Evolutionary conservation across 139 green algal genomes (phyloP).

Genomic region (Micractinium sp.): DNA sequence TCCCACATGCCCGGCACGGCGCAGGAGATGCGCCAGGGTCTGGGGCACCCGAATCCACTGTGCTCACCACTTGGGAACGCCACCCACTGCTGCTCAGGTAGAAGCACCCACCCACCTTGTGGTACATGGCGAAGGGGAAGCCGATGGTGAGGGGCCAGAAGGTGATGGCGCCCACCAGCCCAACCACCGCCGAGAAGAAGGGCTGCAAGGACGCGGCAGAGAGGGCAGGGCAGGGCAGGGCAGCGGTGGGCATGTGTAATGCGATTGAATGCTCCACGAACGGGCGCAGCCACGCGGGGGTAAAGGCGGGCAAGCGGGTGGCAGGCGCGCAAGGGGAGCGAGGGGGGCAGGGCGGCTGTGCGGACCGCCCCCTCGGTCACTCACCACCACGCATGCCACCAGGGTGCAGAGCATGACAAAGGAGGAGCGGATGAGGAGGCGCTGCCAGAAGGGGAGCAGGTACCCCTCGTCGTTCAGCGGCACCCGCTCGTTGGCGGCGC

Average conservation of each 20-base stretch:
- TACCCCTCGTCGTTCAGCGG: slow-evolving; percentile 16
- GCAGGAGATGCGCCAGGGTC: too few species aligned
- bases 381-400: slow-evolving; percentile 13
- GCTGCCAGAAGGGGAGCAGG: slow-evolving; percentile 26
- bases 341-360: too few species aligned
- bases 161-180: slow-evolving; percentile 20
- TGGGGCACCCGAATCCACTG: too few species aligned
- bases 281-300: too few species aligned
- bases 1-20: too few species aligned
- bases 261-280: too few species aligned
- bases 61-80: too few species aligned
- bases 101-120: too few species aligned
- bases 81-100: too few species aligned
- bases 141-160: slow-evolving; percentile 48
- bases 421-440: slow-evolving; percentile 27
- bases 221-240: background rate
- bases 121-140: slow-evolving; percentile 39
- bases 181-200: slow-evolving; percentile 22
- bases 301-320: background rate
- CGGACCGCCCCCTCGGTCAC: background rate
- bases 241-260: background rate
- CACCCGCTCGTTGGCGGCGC: slow-evolving; percentile 13
- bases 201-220: too few species aligned
- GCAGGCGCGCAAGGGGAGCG: too few species aligned
- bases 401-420: slow-evolving; percentile 20